Evolutionary conservation across 2,329 filamentous ascomycete genomes (phyloP), one percentile per base, ranked within the genome.

Genomic region (Claviceps pazoutovae): DNA sequence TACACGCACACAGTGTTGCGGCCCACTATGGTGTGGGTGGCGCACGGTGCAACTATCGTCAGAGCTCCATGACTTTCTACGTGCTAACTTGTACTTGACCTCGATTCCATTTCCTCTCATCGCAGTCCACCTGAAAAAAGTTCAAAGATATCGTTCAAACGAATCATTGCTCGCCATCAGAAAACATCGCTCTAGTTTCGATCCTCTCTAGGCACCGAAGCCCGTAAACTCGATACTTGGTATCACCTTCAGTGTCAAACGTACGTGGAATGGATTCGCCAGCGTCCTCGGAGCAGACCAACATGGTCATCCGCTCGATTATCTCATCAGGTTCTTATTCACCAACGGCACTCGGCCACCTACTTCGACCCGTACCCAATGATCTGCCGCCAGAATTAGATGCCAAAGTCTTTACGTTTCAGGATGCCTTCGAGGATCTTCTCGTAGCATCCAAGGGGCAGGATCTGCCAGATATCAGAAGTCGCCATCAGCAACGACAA

Each of bases 391-490:
- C 62, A 4, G 64, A 65, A 45, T 54, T 65, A 36, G 67, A 71
- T 52, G 46, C 63, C 13, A 60, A 58, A 41, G 58, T 66, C 37
- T 77, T 78, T 58, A 75, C 73, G 8, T 80, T 78, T 56, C 67
- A 73, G 36, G 76, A 80, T 56, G 76, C 77, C 46, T 79, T 80
- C 55, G 76, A 80, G 57, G 77, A 80, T 55, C 69, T 81, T 16
- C 65, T 80, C 13, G 64, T 66, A n/a, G 68, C 70, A 17, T 69
- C 68, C n/a, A 67, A 69, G 14, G 70, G 70, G 4, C 63, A 66
- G 6, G 61, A 63, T 2, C 61, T 79, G 19, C 66, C 68, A 4
- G 66, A 72, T 19, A 68, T 75, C 21, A 56, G 57, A 13, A 60
- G 58, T 2, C 63, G 63, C 45, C 61, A 67, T 51, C 59, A 66